Evolutionary conservation across 169 alveolate genomes (phyloP).

Genomic region (Plasmodium inui): DNA sequence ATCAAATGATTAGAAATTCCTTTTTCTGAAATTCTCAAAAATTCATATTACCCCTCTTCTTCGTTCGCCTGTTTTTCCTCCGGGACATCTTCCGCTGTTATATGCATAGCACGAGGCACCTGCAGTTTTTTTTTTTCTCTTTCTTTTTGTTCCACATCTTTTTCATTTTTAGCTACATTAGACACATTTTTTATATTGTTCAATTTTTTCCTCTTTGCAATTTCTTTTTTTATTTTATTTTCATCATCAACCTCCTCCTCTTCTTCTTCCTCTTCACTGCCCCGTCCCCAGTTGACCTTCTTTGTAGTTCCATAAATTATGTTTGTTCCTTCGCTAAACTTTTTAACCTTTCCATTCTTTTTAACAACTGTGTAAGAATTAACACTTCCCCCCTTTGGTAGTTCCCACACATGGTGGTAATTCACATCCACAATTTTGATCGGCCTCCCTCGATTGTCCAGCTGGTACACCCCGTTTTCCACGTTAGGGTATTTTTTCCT

Average conservation of each 20-base stretch:
- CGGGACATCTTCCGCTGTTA: conserved; percentile 55
- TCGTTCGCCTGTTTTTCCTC: conserved; percentile 11
- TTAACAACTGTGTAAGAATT: conserved; percentile 61
- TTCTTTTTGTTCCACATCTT: conserved; percentile 5
- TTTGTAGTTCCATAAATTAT: conserved; percentile 70
- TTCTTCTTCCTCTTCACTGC: conserved; percentile 1
- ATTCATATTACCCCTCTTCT: conserved; percentile 24
- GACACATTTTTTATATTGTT: conserved; percentile 44
- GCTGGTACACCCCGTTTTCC: conserved; percentile 66
- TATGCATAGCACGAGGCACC: conserved; percentile 59
- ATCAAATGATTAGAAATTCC: background rate
- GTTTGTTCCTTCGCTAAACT: conserved; percentile 75
- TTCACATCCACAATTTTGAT: conserved; percentile 66
- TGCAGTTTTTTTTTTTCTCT: background rate
- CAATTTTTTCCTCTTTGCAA: conserved; percentile 16
- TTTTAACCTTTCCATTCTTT: conserved; percentile 66
- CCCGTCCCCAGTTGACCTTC: background rate
- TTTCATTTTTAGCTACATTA: conserved; percentile 39
- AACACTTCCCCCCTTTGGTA: conserved; percentile 51
- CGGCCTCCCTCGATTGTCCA: conserved; percentile 71
- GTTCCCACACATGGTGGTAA: conserved; percentile 64
- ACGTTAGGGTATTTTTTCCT: conserved; percentile 65
- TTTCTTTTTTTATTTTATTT: conserved; percentile 34
- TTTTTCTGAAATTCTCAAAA: background rate
- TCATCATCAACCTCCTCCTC: conserved; percentile 21